phyloP scores from a whole-genome alignment of 2,329 filamentous ascomycete species.

The Zymoseptoria crescenta region DNA sequence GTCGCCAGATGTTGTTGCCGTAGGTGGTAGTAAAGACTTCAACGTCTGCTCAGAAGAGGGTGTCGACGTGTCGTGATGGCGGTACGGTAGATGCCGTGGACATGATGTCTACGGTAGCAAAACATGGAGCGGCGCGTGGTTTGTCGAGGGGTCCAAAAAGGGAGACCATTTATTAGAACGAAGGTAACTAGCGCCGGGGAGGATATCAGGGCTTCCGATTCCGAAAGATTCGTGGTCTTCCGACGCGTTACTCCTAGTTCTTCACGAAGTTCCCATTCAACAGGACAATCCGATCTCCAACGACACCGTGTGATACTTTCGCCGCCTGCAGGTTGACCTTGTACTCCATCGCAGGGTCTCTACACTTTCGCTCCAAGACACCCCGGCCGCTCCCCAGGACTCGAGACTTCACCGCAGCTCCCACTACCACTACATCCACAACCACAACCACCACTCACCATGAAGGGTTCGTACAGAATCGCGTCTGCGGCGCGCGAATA shows the following conservation, averaged over 20 bases:
- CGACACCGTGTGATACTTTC: neutral
- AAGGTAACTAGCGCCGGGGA: too few relatives aligned
- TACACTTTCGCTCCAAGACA: constrained; percentile 8
- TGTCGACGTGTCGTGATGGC: too few relatives aligned
- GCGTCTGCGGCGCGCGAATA: neutral
- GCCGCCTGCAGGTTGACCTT: constrained; percentile 16
- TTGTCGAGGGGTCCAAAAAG: too few relatives aligned
- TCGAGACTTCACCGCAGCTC: constrained; percentile 5
- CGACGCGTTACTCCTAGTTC: neutral
- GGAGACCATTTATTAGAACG: too few relatives aligned
- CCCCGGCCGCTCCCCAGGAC: neutral
- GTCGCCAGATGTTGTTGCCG: too few relatives aligned
- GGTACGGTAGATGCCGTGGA: too few relatives aligned
- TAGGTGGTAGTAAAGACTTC: too few relatives aligned
- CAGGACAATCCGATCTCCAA: too few relatives aligned
- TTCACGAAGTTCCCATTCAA: neutral
- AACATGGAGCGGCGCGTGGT: too few relatives aligned
- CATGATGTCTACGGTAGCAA: too few relatives aligned
- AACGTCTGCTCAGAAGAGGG: too few relatives aligned
- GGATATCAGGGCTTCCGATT: too few relatives aligned
- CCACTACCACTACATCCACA: constrained; percentile 5
- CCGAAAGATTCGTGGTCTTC: neutral
- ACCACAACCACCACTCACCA: constrained; percentile 10
- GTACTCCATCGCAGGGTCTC: constrained; percentile 30
- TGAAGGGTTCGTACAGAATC: constrained; percentile 16